Conservation (phyloP, 768 basidiomycete genomes). For the Cubamyces lactineus region DNA sequence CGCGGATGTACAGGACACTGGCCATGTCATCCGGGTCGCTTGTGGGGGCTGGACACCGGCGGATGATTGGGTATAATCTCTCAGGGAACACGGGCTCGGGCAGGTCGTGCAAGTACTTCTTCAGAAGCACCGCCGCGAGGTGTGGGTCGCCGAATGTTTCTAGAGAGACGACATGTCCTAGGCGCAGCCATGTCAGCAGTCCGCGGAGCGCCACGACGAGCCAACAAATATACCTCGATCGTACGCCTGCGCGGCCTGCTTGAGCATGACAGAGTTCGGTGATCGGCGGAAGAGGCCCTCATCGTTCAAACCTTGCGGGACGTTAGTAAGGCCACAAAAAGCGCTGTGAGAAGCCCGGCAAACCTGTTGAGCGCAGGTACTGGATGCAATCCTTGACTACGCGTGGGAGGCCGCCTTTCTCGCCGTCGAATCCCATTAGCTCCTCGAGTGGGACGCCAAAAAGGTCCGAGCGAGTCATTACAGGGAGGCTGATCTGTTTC, state of each 20-base stretch:
- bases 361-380: conserved; percentile 65
- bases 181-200: conserved; percentile 7
- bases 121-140: conserved; percentile 82
- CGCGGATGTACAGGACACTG: conserved; percentile 66
- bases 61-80: conserved; percentile 62
- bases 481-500: conserved; percentile 66
- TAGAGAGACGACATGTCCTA: conserved; percentile 79
- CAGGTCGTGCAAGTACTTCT: conserved; percentile 83
- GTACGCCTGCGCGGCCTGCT: conserved; percentile 81
- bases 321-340: not conserved
- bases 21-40: conserved; percentile 58
- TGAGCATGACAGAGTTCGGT: conserved; percentile 68
- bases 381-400: conserved; percentile 77
- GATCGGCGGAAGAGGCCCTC: conserved; percentile 87
- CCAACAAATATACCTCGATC: conserved; percentile 59
- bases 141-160: conserved; percentile 77
- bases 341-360: not conserved
- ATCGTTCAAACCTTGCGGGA: conserved; percentile 53
- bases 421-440: conserved; percentile 81
- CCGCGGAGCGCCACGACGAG: not conserved
- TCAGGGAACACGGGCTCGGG: conserved; percentile 82
- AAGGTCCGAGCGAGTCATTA: conserved; percentile 59
- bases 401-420: conserved; percentile 81
- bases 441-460: conserved; percentile 85
- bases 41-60: conserved; percentile 64